Conservation (phyloP, 169 alveolate genomes). For the Cryptosporidium ubiquitum region DNA sequence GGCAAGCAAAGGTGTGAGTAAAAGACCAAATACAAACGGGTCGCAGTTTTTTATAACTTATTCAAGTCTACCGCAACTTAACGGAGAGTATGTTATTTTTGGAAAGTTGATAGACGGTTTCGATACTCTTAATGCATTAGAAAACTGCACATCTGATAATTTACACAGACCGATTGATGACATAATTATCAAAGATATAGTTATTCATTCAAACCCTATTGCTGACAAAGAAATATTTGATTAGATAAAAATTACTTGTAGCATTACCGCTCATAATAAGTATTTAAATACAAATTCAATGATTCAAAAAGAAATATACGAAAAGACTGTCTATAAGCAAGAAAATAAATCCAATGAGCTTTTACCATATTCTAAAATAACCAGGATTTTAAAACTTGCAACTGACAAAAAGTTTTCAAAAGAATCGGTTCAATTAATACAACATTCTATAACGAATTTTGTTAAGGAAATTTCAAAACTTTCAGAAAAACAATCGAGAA, state of each 20-base stretch:
- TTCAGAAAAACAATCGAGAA: slow-evolving; percentile 67
- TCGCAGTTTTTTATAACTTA: slow-evolving; percentile 93
- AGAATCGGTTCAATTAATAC: slow-evolving; percentile 17
- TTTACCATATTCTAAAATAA: slow-evolving; percentile 26
- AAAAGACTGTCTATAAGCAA: background rate
- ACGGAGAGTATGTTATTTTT: slow-evolving; percentile 90
- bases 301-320: background rate
- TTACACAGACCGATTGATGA: slow-evolving; percentile 86
- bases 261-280: background rate
- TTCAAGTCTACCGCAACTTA: slow-evolving; percentile 91
- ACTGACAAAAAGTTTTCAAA: slow-evolving; percentile 42
- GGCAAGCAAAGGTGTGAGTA: slow-evolving; percentile 88
- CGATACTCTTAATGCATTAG: slow-evolving; percentile 90
- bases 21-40: slow-evolving; percentile 89
- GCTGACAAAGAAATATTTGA: slow-evolving; percentile 49
- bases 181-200: slow-evolving; percentile 78
- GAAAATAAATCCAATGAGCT: slow-evolving; percentile 2
- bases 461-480: slow-evolving; percentile 27
- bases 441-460: slow-evolving; percentile 4
- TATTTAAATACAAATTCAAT: background rate
- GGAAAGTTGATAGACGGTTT: slow-evolving; percentile 92
- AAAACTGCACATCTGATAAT: slow-evolving; percentile 82
- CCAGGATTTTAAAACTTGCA: slow-evolving; percentile 5
- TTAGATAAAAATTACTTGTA: background rate
- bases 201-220: slow-evolving; percentile 71